Base-by-base conservation (phyloP, 371 early-diverging fungal genomes). In the Mucor velutinosus region DNA sequence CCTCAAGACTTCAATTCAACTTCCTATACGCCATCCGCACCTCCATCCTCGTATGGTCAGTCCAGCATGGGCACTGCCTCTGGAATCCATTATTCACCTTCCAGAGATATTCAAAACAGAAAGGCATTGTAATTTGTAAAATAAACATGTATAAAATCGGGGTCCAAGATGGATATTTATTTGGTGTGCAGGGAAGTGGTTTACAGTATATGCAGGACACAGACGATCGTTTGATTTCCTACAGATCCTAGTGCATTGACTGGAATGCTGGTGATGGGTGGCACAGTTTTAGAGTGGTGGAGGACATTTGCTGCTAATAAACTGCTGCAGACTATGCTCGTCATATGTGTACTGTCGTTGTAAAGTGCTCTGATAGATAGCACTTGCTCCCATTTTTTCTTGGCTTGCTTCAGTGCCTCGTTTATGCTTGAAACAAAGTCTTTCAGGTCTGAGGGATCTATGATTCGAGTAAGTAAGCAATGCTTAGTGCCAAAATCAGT, bases 51-150 rank as follows among this genome's bases (percentile, higher is more conserved):
- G 41, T 37, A 30, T 51, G 49, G 47, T 7, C 37, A 25, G 29
- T n/a, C 62, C 49, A 58, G 33, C n/a, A 53, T 51, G 35, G 66
- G 65, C 35, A 35, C 37, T 14, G 21, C 67, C 5, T 66, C 67
- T 45, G 53, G 66, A 19, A 30, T 66, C 11, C 66, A 65, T 53
- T 65, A 70, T 19, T 47, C 57, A 33, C 57, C 66, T 17, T 2
- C 37, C 14, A 66, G 63, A 62, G 66, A 66, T 33, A 56, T 70
- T 30, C 71, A 70, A 57, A 70, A 59, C 51, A 65, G 71, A 66
- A 70, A 70, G 43, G 59, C 58, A 11, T 47, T 61, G 4, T 70
- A 66, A 64, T 14, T 14, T 14, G 14, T 37, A 37, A 4, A 37
- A 30, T 30, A 30, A 30, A 30, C 6, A 30, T 30, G 4, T 30